Percentiles rank a stretch among this genome's conserved stretches.
phyloP scores from a whole-genome alignment of 2,329 filamentous ascomycete genomes.

The Cercospora sp. region DNA sequence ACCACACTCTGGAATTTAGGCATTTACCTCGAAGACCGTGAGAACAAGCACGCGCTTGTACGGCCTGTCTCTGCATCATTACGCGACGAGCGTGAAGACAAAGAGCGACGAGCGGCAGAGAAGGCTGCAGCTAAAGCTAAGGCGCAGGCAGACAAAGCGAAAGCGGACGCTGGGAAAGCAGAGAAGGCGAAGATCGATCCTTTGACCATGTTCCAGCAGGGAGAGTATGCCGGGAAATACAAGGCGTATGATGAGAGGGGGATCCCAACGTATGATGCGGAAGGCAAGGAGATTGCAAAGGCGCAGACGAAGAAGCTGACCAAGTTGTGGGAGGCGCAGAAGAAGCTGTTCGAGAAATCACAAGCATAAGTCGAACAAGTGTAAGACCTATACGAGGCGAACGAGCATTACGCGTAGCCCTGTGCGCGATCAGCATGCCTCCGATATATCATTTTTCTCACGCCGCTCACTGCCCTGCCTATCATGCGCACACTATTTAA shows the following conservation, averaged over 20 bases:
- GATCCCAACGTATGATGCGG: constrained; percentile 72
- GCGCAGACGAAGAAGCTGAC: constrained; percentile 75
- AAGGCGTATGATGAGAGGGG: constrained; percentile 81
- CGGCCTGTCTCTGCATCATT: constrained; percentile 57
- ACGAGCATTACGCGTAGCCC: background rate
- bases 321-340: constrained; percentile 90
- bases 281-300: constrained; percentile 80
- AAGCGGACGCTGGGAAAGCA: constrained; percentile 51
- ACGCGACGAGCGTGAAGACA: constrained; percentile 54
- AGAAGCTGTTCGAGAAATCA: constrained; percentile 74
- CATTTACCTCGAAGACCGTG: constrained; percentile 84
- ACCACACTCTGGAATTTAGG: constrained; percentile 76
- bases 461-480: background rate
- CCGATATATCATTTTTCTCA: background rate
- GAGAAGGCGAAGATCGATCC: constrained; percentile 61
- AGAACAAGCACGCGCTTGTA: constrained; percentile 68
- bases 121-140: constrained; percentile 51
- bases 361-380: background rate
- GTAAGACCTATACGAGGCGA: background rate
- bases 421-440: background rate
- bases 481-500: background rate
- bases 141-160: constrained; percentile 54
- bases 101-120: constrained; percentile 55
- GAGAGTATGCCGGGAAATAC: constrained; percentile 67
- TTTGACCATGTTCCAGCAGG: constrained; percentile 59